Evolutionary conservation across 169 alveolate genomes (phyloP).

Genomic region (Theileria sp.): DNA sequence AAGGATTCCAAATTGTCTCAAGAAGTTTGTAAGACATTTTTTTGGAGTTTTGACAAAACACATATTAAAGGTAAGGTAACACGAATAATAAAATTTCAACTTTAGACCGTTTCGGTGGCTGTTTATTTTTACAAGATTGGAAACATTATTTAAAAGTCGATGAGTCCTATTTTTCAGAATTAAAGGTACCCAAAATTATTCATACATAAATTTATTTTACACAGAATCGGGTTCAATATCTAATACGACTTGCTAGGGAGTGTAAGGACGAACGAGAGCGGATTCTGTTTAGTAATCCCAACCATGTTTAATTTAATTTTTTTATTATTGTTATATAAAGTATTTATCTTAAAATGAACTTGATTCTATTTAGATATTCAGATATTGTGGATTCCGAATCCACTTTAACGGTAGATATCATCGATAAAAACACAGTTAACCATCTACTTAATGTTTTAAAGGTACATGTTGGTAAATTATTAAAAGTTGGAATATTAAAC

Average conservation of each 20-base stretch:
- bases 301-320: slow-evolving; percentile 4
- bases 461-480: slow-evolving; percentile 49
- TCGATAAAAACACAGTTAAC: slow-evolving; percentile 24
- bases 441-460: slow-evolving; percentile 47
- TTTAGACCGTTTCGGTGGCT: slow-evolving; percentile 40
- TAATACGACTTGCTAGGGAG: neutral
- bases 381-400: slow-evolving; percentile 30
- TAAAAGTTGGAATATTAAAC: slow-evolving; percentile 40
- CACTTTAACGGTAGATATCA: slow-evolving; percentile 21
- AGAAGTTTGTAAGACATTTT: slow-evolving; percentile 40
- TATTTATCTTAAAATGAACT: slow-evolving; percentile 37
- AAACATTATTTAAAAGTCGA: slow-evolving; percentile 35
- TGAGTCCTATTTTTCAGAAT: slow-evolving; percentile 28
- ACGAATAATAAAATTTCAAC: neutral
- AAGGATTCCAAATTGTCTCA: slow-evolving; percentile 29
- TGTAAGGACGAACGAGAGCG: slow-evolving; percentile 8
- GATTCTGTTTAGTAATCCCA: slow-evolving; percentile 6
- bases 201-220: neutral
- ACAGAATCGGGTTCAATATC: slow-evolving; percentile 43
- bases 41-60: slow-evolving; percentile 57
- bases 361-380: slow-evolving; percentile 22
- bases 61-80: slow-evolving; percentile 34
- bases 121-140: slow-evolving; percentile 20
- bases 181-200: slow-evolving; percentile 17
- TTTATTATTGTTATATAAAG: neutral